A percentile compares a stretch with the other conserved stretches of the same genome.
Conservation (phyloP, 257 asterid species). For the Plantago elongata region DNA sequence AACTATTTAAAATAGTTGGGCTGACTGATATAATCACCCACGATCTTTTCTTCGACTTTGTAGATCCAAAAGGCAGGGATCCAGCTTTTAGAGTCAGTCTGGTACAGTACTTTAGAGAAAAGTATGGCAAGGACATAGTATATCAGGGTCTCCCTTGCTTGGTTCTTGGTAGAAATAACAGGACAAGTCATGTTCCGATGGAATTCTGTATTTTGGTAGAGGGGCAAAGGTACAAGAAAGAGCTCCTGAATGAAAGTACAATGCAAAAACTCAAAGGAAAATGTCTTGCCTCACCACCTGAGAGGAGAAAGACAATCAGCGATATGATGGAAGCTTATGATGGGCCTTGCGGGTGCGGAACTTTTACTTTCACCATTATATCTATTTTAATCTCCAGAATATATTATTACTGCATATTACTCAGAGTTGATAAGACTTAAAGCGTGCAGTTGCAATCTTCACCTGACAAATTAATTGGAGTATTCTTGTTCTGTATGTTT, state of each 20-base stretch:
- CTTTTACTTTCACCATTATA: not conserved
- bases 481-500: not conserved
- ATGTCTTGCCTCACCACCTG: constrained; percentile 41
- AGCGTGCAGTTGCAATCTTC: not conserved
- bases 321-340: constrained; percentile 53
- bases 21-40: constrained; percentile 32
- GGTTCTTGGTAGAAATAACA: constrained; percentile 40
- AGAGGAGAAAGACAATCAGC: constrained; percentile 35
- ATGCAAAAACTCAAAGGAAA: constrained; percentile 27
- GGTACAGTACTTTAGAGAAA: constrained; percentile 48
- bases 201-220: constrained; percentile 59
- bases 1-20: constrained; percentile 36
- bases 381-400: not conserved
- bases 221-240: constrained; percentile 66
- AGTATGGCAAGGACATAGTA: constrained; percentile 37
- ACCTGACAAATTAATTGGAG: constrained; percentile 5
- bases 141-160: constrained; percentile 49
- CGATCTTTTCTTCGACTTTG: constrained; percentile 37
- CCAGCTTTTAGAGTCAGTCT: constrained; percentile 33
- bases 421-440: constrained; percentile 5
- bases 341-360: constrained; percentile 73
- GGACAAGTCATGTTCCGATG: constrained; percentile 53
- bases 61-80: constrained; percentile 40
- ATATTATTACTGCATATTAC: not conserved
- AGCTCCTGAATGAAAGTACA: constrained; percentile 32